Conservation (phyloP, 73 alveolate genomes). For the Paramecium caudatum region DNA sequence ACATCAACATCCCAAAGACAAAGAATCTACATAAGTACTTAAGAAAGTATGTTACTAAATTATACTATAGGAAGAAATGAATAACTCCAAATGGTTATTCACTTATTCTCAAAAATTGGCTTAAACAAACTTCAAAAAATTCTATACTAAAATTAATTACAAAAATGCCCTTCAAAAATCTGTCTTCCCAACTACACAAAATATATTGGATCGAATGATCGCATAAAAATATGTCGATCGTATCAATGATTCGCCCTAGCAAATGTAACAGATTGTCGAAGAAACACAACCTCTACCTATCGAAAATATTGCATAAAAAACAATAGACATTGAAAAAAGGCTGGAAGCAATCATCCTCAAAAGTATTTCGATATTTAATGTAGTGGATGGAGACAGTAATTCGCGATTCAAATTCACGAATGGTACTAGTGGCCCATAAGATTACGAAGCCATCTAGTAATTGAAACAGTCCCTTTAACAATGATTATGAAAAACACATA, state of each 20-base stretch:
- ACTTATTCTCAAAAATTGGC: slow-evolving; percentile 70
- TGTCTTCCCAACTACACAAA: slow-evolving; percentile 66
- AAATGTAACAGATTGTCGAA: background rate
- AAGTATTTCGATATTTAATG: background rate
- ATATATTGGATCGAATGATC: slow-evolving; percentile 56
- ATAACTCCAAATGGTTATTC: slow-evolving; percentile 69
- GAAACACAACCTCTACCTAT: background rate
- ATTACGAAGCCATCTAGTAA: slow-evolving; percentile 28
- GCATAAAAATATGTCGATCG: slow-evolving; percentile 48
- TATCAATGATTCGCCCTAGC: background rate
- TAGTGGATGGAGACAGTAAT: slow-evolving; percentile 55
- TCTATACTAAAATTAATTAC: slow-evolving; percentile 54
- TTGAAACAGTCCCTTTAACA: slow-evolving; percentile 36
- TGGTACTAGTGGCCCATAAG: background rate
- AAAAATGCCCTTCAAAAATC: slow-evolving; percentile 72
- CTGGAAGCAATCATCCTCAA: slow-evolving; percentile 44
- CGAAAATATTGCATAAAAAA: background rate
- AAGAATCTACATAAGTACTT: slow-evolving; percentile 75
- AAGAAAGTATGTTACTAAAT: slow-evolving; percentile 39
- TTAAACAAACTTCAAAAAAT: slow-evolving; percentile 61
- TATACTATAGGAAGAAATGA: slow-evolving; percentile 71
- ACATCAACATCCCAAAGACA: slow-evolving; percentile 84
- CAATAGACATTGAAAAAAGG: background rate
- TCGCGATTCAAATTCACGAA: slow-evolving; percentile 62
- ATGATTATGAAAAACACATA: background rate